Evolutionary conservation across 2,329 filamentous ascomycete genomes (phyloP).

Genomic region (Aspergillus luchuensis): DNA sequence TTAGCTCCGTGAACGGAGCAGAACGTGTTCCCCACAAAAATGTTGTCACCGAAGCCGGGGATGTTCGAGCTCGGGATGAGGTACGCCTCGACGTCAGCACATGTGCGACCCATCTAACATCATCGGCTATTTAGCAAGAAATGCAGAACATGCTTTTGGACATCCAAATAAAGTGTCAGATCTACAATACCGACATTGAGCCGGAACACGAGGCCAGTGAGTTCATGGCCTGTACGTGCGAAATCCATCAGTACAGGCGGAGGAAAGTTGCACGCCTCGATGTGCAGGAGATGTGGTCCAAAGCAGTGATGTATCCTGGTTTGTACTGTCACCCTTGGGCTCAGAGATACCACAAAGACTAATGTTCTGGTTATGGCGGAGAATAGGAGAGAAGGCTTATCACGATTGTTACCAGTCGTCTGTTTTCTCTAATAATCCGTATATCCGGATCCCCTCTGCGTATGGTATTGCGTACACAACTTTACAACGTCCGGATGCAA

Average conservation of each 20-base stretch:
- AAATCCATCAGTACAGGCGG: neutral
- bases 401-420: constrained; percentile 1
- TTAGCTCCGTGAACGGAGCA: too few relatives aligned
- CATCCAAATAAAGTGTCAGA: neutral
- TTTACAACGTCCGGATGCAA: neutral
- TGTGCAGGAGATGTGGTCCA: constrained; percentile 9
- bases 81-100: neutral
- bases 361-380: neutral
- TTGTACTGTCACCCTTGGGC: neutral
- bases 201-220: constrained; percentile 6
- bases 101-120: neutral
- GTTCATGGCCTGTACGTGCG: neutral
- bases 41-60: neutral
- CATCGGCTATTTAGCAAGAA: neutral
- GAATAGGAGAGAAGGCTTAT: constrained; percentile 4
- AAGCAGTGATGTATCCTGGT: constrained; percentile 11
- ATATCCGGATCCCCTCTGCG: neutral
- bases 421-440: constrained; percentile 4
- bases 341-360: neutral
- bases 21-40: neutral
- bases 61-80: constrained; percentile 8
- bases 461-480: neutral
- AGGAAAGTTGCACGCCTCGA: neutral
- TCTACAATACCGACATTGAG: constrained; percentile 11
- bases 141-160: constrained; percentile 6